Evolutionary conservation across 2,329 filamentous ascomycete genomes (phyloP).

Genomic region (Sporothrix humicola): DNA sequence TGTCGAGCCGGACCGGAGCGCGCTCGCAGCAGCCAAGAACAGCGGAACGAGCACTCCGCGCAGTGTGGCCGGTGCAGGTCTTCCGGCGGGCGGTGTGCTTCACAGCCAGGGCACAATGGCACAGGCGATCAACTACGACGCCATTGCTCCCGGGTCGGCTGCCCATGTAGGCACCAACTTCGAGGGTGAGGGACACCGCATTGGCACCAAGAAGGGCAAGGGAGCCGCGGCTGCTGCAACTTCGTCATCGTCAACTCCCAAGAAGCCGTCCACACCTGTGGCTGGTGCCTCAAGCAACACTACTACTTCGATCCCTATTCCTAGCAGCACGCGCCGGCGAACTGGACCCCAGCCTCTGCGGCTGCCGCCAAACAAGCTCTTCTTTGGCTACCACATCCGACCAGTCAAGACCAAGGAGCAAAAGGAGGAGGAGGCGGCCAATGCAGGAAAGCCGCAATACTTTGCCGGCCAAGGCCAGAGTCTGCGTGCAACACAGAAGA

Average conservation of each 20-base stretch:
- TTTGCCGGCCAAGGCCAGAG: conserved; percentile 88
- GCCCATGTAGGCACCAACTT: conserved; percentile 78
- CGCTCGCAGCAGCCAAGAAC: conserved; percentile 38
- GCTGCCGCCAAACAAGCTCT: conserved; percentile 85
- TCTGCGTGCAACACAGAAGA: conserved; percentile 65
- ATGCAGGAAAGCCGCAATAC: conserved; percentile 67
- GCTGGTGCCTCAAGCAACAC: conserved; percentile 51
- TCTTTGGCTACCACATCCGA: conserved; percentile 94
- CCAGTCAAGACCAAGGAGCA: conserved; percentile 81
- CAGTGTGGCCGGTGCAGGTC: conserved; percentile 63
- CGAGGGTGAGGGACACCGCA: conserved; percentile 75
- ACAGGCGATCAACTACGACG: conserved; percentile 93
- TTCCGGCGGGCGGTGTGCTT: conserved; percentile 74
- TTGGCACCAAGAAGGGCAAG: conserved; percentile 88
- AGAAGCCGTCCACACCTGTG: conserved; percentile 75
- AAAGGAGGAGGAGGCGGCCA: conserved; percentile 68
- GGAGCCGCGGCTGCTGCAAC: conserved; percentile 48
- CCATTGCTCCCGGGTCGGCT: conserved; percentile 80
- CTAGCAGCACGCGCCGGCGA: conserved; percentile 49
- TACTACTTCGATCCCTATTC: conserved; percentile 30
- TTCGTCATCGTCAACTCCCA: conserved; percentile 1
- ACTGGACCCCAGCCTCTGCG: conserved; percentile 88
- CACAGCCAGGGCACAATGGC: conserved; percentile 94
- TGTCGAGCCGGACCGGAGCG: conserved; percentile 75
- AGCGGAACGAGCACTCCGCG: conserved; percentile 89